phyloP scores from a whole-genome alignment of 345 rosid genomes.

The Eucalyptus regnans region DNA sequence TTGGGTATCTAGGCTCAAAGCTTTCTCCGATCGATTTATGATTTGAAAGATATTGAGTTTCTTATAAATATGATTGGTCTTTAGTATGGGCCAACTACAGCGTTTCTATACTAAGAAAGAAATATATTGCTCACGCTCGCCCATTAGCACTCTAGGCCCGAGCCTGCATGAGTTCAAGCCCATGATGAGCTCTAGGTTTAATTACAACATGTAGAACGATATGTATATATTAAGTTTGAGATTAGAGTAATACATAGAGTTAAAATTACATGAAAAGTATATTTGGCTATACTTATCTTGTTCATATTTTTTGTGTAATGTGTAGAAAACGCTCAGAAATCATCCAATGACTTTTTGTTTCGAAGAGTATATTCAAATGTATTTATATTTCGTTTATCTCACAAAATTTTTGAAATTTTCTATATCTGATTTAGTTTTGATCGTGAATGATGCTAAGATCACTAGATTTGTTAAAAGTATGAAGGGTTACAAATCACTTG shows the following conservation, averaged over 20 bases:
- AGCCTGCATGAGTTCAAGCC: background rate
- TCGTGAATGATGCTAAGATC: rapidly evolving
- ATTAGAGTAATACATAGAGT: background rate
- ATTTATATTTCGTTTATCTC: background rate
- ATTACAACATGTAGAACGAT: background rate
- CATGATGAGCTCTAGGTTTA: background rate
- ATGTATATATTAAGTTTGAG: background rate
- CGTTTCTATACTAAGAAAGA: background rate
- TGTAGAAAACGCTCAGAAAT: background rate
- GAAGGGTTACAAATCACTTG: background rate
- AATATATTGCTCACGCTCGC: background rate
- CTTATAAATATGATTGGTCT: background rate
- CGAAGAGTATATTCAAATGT: background rate
- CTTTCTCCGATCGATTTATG: background rate
- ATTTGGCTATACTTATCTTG: background rate
- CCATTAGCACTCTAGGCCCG: background rate
- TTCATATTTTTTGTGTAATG: background rate
- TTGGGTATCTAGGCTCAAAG: background rate
- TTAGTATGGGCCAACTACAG: rapidly evolving
- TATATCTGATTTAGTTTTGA: rapidly evolving
- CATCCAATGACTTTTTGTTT: background rate
- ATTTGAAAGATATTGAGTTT: background rate
- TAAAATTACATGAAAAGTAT: background rate
- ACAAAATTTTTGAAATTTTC: background rate
- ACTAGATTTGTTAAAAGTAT: background rate